These are phyloP conservation scores for Laguncularia racemosa DNA, from an alignment of 345 rosid species.

Conservation along the genomic window DNA sequence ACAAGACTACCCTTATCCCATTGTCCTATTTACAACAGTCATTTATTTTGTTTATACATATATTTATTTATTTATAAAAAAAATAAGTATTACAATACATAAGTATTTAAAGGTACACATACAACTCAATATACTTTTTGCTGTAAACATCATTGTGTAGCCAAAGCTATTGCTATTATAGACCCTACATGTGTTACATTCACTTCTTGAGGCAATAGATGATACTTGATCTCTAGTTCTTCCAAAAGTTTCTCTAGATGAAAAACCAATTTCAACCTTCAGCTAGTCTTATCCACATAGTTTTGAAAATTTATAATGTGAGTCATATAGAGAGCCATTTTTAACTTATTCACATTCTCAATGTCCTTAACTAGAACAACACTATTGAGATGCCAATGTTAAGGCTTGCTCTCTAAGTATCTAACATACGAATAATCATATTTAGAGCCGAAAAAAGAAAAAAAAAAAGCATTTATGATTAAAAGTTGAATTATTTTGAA, in stretches of 20 bases:
- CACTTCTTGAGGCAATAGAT: conserved; percentile 60
- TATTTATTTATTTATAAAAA: too few relatives aligned
- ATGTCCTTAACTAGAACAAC: conserved; percentile 53
- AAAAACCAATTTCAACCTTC: conserved; percentile 53
- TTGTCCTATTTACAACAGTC: too few relatives aligned
- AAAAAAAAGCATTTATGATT: neutral
- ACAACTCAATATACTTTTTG: too few relatives aligned
- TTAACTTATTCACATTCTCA: conserved; percentile 68
- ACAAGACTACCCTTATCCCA: too few relatives aligned
- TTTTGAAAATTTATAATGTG: conserved; percentile 74
- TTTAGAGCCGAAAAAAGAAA: too few relatives aligned
- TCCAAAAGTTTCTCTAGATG: conserved; percentile 54
- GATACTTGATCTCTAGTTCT: conserved; percentile 45
- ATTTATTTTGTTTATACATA: too few relatives aligned
- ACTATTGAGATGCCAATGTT: conserved; percentile 49
- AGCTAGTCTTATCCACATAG: conserved; percentile 34
- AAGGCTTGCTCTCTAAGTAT: conserved; percentile 58
- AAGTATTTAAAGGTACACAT: too few relatives aligned
- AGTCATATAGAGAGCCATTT: conserved; percentile 44
- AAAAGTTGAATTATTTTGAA: too few relatives aligned
- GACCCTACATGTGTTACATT: too few relatives aligned
- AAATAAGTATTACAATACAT: too few relatives aligned
- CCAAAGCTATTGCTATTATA: too few relatives aligned
- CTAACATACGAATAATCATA: conserved; percentile 20
- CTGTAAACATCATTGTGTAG: too few relatives aligned